A percentile compares a stretch with the other conserved stretches of the same genome.
phyloP scores from a whole-genome alignment of 805 yeast genomes.

The Isabelozyma pseudorhagii region DNA sequence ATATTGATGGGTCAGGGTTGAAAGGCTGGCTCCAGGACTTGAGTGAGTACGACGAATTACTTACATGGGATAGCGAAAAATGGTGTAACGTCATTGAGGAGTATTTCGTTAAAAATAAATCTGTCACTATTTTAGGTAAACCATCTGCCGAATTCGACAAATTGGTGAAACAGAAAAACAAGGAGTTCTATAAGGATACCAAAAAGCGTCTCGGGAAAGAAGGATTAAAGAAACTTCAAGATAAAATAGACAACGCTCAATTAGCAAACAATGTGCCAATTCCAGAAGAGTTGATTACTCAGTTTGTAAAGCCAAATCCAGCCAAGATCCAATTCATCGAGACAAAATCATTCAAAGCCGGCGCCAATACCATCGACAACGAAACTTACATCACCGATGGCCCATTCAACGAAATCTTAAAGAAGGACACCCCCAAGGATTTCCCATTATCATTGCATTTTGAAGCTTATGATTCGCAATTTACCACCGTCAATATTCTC shows the following conservation, averaged over 20 bases:
- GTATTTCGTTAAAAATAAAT: slow-evolving; percentile 57
- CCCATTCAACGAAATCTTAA: slow-evolving; percentile 10
- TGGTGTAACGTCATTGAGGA: slow-evolving; percentile 61
- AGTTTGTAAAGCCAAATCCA: slow-evolving; percentile 74
- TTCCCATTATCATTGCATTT: slow-evolving; percentile 72
- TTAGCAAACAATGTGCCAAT: slow-evolving; percentile 69
- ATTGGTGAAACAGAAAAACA: slow-evolving; percentile 47
- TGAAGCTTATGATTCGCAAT: slow-evolving; percentile 78
- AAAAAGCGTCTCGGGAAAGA: slow-evolving; percentile 50
- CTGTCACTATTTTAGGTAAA: slow-evolving; percentile 64
- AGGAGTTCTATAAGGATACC: slow-evolving; percentile 48
- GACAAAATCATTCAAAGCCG: slow-evolving; percentile 63
- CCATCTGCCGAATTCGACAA: slow-evolving; percentile 68
- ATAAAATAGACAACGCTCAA: slow-evolving; percentile 59
- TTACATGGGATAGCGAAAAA: slow-evolving; percentile 57
- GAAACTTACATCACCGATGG: slow-evolving; percentile 27
- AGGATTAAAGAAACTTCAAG: slow-evolving; percentile 54
- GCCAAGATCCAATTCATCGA: slow-evolving; percentile 67
- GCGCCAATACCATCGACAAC: slow-evolving; percentile 36
- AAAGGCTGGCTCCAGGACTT: slow-evolving; percentile 52
- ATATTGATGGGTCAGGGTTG: slow-evolving; percentile 56
- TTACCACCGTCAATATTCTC: slow-evolving; percentile 63
- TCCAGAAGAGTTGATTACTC: slow-evolving; percentile 60
- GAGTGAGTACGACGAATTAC: slow-evolving; percentile 55
- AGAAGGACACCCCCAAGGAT: slow-evolving; percentile 35